Conservation (phyloP, 208 protist species). For the Crithidia expoeki region DNA sequence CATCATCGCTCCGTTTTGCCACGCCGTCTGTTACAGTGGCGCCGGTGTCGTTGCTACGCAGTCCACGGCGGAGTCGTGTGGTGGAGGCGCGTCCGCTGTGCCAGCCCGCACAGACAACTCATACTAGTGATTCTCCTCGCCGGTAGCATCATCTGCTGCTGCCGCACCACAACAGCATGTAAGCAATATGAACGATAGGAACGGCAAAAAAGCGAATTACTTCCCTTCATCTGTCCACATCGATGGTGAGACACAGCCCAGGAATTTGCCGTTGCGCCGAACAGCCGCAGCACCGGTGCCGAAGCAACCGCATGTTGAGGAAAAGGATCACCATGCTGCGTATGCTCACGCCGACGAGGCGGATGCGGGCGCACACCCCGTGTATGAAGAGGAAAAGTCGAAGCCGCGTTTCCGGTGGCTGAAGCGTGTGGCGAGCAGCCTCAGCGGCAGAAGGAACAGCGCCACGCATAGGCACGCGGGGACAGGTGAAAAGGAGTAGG, state of each 20-base stretch:
- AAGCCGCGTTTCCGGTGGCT: slow-evolving; percentile 23
- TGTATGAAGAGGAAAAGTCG: slow-evolving; percentile 18
- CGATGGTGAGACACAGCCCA: neutral
- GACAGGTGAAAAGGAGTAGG: neutral
- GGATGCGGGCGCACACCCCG: neutral
- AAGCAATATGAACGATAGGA: neutral
- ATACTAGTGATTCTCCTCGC: no score
- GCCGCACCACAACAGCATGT: no score
- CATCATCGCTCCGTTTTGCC: neutral
- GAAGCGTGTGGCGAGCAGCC: slow-evolving; percentile 13
- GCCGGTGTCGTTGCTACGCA: slow-evolving; percentile 2
- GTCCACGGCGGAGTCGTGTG: neutral
- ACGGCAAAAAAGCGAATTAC: neutral
- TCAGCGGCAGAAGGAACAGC: slow-evolving; percentile 10
- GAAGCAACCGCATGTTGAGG: neutral
- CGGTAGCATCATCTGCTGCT: no score
- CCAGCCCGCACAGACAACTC: neutral
- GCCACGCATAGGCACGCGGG: neutral
- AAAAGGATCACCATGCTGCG: neutral
- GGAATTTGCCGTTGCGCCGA: neutral
- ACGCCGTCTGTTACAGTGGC: neutral
- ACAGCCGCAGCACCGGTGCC: neutral
- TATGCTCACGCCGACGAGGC: no score
- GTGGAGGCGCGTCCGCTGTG: neutral
- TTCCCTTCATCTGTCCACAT: neutral